Base-by-base conservation (phyloP, 23 red algal species). In the Gracilaria gracilis region DNA sequence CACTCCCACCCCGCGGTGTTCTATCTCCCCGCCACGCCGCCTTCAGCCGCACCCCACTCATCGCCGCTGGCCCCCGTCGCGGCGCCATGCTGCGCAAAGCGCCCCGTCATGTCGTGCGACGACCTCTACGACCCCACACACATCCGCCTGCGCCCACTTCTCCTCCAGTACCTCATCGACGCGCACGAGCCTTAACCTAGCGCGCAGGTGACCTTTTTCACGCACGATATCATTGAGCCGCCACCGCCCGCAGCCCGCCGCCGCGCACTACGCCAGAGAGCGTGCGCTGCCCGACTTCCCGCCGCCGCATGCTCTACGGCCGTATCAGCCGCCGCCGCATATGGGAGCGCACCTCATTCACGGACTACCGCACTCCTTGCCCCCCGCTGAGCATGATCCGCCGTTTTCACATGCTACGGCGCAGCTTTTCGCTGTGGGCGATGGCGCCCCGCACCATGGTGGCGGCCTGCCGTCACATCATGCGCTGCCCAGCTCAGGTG, bases 11-110 rank as follows among this genome's bases (percentile, higher is more conserved):
- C 21, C 61, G 7, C 61, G 24, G 12, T 21, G n/a, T 29, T n/a
- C n/a, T n/a, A n/a, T n/a, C n/a, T n/a, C n/a, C n/a, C n/a, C n/a
- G n/a, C n/a, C n/a, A n/a, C n/a, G n/a, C n/a, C n/a, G n/a, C n/a
- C n/a, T n/a, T n/a, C n/a, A n/a, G n/a, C n/a, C n/a, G n/a, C n/a
- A n/a, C n/a, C n/a, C 7, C 61, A 9, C n/a, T 7, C 61, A 9
- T 7, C 21, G n/a, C 21, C 21, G 29, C 61, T 9, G 11, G n/a
- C 61, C 21, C 61, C 61, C 61, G 61, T 21, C 61, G 61, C 61
- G 29, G 61, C 61, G 61, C 61, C 61, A 66, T 66, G 61, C 61
- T 29, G 61, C 61, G 29, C 61, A 21, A 66, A 66, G 29, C 61
- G 61, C 29, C 7, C 24, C 61, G 61, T 9, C 11, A 66, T 66